Conservation (phyloP, 441 rosid species). For the Gossypium lobatum region DNA sequence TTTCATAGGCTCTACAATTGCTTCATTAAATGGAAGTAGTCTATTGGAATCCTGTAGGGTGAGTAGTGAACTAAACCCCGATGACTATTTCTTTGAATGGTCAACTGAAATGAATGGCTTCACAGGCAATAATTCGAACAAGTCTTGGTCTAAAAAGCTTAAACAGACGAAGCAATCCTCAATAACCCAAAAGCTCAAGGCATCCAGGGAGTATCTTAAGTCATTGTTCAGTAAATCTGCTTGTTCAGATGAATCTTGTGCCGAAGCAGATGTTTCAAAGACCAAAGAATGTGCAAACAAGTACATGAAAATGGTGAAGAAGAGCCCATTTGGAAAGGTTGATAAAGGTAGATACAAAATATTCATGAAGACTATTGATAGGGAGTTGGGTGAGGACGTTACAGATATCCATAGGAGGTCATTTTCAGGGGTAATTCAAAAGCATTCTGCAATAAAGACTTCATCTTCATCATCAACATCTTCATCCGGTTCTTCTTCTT, state of each 20-base stretch:
- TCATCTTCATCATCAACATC: slow-evolving; percentile 42
- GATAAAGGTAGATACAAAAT: slow-evolving; percentile 22
- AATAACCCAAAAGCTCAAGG: slow-evolving; percentile 55
- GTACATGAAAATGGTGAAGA: slow-evolving; percentile 29
- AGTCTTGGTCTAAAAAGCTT: slow-evolving; percentile 54
- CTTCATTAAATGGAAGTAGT: slow-evolving; percentile 28
- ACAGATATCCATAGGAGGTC: slow-evolving; percentile 52
- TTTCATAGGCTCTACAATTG: slow-evolving; percentile 18
- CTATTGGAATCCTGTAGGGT: slow-evolving; percentile 44
- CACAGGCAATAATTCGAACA: slow-evolving; percentile 24
- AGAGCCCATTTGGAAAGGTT: slow-evolving; percentile 26
- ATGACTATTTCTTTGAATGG: slow-evolving; percentile 58
- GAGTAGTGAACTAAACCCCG: slow-evolving; percentile 48
- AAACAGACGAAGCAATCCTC: slow-evolving; percentile 42
- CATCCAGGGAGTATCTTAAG: slow-evolving; percentile 58
- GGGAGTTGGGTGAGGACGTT: slow-evolving; percentile 28
- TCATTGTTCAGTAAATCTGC: slow-evolving; percentile 54
- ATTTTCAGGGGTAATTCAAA: slow-evolving; percentile 65
- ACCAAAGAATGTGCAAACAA: slow-evolving; percentile 20
- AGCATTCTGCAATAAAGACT: slow-evolving; percentile 42
- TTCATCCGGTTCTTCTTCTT: slow-evolving; percentile 42
- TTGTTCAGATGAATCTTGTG: slow-evolving; percentile 39
- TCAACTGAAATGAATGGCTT: slow-evolving; percentile 43
- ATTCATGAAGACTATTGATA: slow-evolving; percentile 28
- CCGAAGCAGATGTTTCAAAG: slow-evolving; percentile 23